These are phyloP conservation scores for Vitis riparia DNA, from an alignment of 164 flowering plant species.

Conservation along the genomic window DNA sequence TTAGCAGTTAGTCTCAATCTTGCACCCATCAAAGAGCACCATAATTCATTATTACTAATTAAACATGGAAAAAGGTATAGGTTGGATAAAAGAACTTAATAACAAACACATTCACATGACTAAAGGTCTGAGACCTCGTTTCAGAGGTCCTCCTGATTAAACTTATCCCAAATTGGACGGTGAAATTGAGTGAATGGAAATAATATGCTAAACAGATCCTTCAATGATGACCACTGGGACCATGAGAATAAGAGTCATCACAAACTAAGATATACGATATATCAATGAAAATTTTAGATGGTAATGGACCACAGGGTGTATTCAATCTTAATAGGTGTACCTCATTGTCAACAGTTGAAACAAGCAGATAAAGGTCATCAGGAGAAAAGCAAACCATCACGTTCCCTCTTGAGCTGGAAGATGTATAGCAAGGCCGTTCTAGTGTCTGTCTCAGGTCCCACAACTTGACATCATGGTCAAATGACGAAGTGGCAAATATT, in stretches of 20 bases:
- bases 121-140: not conserved
- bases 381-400: conserved; percentile 73
- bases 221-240: too few relatives aligned
- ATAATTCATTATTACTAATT: not conserved
- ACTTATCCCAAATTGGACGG: not conserved
- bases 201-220: too few relatives aligned
- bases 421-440: conserved; percentile 43
- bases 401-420: conserved; percentile 63
- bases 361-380: conserved; percentile 59
- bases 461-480: conserved; percentile 62
- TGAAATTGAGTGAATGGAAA: not conserved
- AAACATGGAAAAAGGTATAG: not conserved
- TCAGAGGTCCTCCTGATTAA: not conserved
- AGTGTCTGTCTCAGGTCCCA: conserved; percentile 61
- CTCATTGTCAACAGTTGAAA: conserved; percentile 70
- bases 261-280: too few relatives aligned
- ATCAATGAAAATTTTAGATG: too few relatives aligned
- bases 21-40: not conserved
- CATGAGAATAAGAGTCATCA: too few relatives aligned
- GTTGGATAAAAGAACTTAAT: not conserved
- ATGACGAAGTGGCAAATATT: conserved; percentile 60
- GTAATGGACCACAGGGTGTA: too few relatives aligned
- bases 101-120: not conserved
- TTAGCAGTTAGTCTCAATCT: not conserved
- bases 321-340: conserved; percentile 19